Conservation (phyloP, 208 protist genomes). For the Leishmania gerbilli region DNA sequence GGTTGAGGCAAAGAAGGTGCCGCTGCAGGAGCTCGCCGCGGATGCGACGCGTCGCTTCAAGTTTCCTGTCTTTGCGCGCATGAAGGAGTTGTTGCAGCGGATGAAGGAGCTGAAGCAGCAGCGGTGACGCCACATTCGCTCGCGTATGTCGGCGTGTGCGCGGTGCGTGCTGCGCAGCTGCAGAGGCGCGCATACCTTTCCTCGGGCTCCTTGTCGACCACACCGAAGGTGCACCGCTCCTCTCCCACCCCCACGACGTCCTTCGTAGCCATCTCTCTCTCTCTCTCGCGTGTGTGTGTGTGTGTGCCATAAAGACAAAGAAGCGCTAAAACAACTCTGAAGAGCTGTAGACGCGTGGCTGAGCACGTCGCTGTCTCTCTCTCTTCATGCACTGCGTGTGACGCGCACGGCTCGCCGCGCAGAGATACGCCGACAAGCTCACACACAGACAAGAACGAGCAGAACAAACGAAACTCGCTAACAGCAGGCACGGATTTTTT, state of each 20-base stretch:
- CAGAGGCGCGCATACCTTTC: neutral
- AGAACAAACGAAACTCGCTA: too few relatives aligned
- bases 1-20: slow-evolving; percentile 51
- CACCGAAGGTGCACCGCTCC: neutral
- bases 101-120: slow-evolving; percentile 84
- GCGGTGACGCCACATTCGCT: neutral
- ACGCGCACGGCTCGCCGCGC: neutral
- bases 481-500: too few relatives aligned
- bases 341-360: neutral
- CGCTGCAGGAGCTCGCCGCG: slow-evolving; percentile 75
- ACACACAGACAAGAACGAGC: neutral
- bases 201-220: neutral
- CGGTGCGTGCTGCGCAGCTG: neutral
- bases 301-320: neutral
- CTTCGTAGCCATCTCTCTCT: neutral
- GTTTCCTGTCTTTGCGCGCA: slow-evolving; percentile 83
- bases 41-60: slow-evolving; percentile 88
- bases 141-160: neutral
- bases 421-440: neutral
- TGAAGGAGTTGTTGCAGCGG: slow-evolving; percentile 78
- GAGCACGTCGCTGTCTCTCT: neutral
- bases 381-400: neutral
- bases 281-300: neutral
- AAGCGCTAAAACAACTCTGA: neutral
- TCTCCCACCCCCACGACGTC: neutral